A percentile compares a stretch with the other conserved stretches of the same genome.
These are phyloP conservation scores for Cryptosporidium ubiquitum DNA, from an alignment of 169 alveolate genomes.

Conservation along the genomic window DNA sequence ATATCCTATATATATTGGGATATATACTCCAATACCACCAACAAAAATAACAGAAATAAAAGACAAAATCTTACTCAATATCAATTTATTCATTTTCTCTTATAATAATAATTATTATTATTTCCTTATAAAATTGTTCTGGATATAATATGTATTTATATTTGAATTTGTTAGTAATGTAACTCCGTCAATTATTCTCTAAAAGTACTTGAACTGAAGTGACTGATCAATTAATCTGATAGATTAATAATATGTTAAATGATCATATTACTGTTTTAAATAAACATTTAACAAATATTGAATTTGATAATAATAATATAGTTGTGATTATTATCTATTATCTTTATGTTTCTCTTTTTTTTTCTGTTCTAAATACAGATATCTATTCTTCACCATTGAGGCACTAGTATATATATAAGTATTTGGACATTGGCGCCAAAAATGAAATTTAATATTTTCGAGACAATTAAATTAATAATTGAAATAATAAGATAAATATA, in stretches of 20 bases:
- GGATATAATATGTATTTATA: too few species aligned
- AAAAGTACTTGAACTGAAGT: not conserved
- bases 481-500: not conserved
- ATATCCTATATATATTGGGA: slow-evolving; percentile 66
- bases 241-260: too few species aligned
- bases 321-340: too few species aligned
- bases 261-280: not conserved
- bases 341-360: not conserved
- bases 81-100: slow-evolving; percentile 47
- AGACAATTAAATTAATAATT: not conserved
- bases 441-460: not conserved
- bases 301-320: too few species aligned
- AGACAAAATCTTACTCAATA: slow-evolving; percentile 46
- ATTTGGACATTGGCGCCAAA: not conserved
- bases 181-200: too few species aligned
- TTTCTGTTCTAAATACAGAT: too few species aligned
- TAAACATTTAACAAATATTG: not conserved
- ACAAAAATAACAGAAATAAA: slow-evolving; percentile 17
- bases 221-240: not conserved
- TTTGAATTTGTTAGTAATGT: not conserved
- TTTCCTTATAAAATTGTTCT: too few species aligned
- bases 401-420: too few species aligned
- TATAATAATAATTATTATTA: too few species aligned
- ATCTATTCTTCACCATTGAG: too few species aligned
- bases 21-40: slow-evolving; percentile 67